Base-by-base conservation (phyloP, 495 filamentous ascomycete species). In the Immersiella caudata region DNA sequence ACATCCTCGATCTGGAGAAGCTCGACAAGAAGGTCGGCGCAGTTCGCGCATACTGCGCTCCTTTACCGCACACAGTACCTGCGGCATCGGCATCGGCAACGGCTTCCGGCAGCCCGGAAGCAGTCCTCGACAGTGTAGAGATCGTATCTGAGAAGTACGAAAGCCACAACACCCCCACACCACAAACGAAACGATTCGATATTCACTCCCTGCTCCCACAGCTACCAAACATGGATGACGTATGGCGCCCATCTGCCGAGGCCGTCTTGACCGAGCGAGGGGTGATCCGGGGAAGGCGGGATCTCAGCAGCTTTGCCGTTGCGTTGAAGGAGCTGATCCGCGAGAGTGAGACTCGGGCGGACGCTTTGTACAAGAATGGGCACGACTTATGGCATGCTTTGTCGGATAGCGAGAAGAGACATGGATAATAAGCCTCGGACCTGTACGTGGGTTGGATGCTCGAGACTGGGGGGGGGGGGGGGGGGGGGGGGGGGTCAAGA, bases 311-410 rank as follows among this genome's bases (percentile, higher is more conserved):
- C 59, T 61, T 40, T 21, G n/a, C 5, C 0, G 35, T 49, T 14
- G 59, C 21, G 7, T 16, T 62, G 33, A 62, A 49, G n/a, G 18
- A 24, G n/a, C 27, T 62, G 59, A 49, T 62, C 36, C 6, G 36
- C 21, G 59, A 62, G 33, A 49, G 33, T 5, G 59, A 62, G 36
- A 62, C 59, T 49, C 33, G 14, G 11, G 59, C 59, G 36, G 59
- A 62, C 21, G 21, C 12, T 18, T 18, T 62, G 20, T 62, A 62
- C n/a, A 46, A 2, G 20, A 12, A 62, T 46, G 59, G 59, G 20
- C 59, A 62, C 27, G 59, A 62, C 40, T 20, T 62, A 26, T 62
- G 59, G 59, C 59, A 62, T 25, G 59, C 59, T 0, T 21, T 62
- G 11, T 62, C 59, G 1, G 59, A 62, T 50, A 50, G 59, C 16